These are phyloP conservation scores for Aspergillus sergii DNA, from an alignment of 2,329 filamentous ascomycete species.

Conservation along the genomic window DNA sequence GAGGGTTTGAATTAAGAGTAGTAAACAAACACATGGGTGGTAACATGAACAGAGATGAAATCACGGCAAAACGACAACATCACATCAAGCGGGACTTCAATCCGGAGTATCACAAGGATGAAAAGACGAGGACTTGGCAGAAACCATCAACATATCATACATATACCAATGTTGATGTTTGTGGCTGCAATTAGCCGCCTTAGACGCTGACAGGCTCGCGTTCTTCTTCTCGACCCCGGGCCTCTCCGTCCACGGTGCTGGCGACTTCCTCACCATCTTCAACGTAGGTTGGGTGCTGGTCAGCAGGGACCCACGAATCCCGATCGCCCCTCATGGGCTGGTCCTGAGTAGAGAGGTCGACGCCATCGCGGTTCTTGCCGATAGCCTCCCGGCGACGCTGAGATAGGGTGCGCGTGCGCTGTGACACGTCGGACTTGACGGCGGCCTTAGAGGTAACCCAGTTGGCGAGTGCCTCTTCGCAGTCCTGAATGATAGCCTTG, in stretches of 20 bases:
- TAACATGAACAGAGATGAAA: slow-evolving; percentile 12
- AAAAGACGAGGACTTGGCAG: not conserved
- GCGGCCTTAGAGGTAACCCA: slow-evolving; percentile 92
- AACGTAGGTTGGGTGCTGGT: slow-evolving; percentile 53
- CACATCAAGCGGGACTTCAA: slow-evolving; percentile 17
- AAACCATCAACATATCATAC: not conserved
- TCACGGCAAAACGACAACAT: slow-evolving; percentile 7
- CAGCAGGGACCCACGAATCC: slow-evolving; percentile 76
- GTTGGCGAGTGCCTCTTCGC: slow-evolving; percentile 94
- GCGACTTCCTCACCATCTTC: slow-evolving; percentile 46
- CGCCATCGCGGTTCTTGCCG: slow-evolving; percentile 67
- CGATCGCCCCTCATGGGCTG: slow-evolving; percentile 76
- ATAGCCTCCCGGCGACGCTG: slow-evolving; percentile 78
- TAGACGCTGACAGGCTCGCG: slow-evolving; percentile 31
- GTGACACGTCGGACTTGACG: slow-evolving; percentile 83
- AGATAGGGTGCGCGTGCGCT: slow-evolving; percentile 82
- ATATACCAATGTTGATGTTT: not conserved
- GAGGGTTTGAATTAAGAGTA: slow-evolving; percentile 6
- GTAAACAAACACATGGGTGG: not conserved
- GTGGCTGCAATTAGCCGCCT: not conserved
- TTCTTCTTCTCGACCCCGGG: slow-evolving; percentile 40
- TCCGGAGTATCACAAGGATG: slow-evolving; percentile 8
- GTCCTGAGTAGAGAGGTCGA: slow-evolving; percentile 84
- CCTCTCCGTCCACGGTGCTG: slow-evolving; percentile 36
- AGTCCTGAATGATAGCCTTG: slow-evolving; percentile 99